These are phyloP conservation scores for Chondrostereum purpureum DNA, from an alignment of 1,284 basidiomycete genomes.

Conservation along the genomic window DNA sequence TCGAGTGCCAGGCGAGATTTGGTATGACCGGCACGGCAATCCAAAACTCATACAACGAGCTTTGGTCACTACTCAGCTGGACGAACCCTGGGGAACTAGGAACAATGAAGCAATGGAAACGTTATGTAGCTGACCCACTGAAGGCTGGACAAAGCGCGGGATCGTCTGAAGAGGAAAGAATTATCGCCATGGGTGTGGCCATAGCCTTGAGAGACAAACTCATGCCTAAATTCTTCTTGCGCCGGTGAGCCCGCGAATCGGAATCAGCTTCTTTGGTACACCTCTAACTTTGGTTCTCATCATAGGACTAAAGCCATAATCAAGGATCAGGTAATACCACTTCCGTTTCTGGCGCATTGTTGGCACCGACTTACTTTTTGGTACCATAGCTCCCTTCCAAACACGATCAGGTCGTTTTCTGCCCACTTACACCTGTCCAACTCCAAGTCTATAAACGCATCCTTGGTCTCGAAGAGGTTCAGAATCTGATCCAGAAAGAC, in stretches of 20 bases:
- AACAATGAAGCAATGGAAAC: conserved; percentile 61
- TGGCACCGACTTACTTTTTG: background rate
- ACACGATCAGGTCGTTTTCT: conserved; percentile 84
- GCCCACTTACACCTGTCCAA: conserved; percentile 69
- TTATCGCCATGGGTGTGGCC: conserved; percentile 52
- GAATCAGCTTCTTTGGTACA: background rate
- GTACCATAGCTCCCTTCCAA: conserved; percentile 68
- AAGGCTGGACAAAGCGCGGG: conserved; percentile 60
- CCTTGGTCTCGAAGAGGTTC: conserved; percentile 51
- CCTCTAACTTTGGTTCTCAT: background rate
- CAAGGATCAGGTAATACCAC: conserved; percentile 52
- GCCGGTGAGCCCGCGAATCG: conserved; percentile 59
- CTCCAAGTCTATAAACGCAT: conserved; percentile 66
- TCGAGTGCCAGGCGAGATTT: conserved; percentile 58
- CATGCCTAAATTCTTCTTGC: conserved; percentile 69
- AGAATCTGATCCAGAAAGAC: conserved; percentile 61
- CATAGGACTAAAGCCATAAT: conserved; percentile 78
- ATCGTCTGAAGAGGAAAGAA: conserved; percentile 56
- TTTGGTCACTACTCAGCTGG: conserved; percentile 82
- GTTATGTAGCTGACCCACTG: conserved; percentile 59
- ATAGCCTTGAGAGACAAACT: conserved; percentile 55
- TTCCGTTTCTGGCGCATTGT: background rate
- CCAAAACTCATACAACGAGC: conserved; percentile 79
- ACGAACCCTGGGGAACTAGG: conserved; percentile 69
- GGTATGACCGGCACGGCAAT: conserved; percentile 82